Evolutionary conservation across 805 yeast species (phyloP).

Genomic region (Wickerhamomyces ciferrii): DNA sequence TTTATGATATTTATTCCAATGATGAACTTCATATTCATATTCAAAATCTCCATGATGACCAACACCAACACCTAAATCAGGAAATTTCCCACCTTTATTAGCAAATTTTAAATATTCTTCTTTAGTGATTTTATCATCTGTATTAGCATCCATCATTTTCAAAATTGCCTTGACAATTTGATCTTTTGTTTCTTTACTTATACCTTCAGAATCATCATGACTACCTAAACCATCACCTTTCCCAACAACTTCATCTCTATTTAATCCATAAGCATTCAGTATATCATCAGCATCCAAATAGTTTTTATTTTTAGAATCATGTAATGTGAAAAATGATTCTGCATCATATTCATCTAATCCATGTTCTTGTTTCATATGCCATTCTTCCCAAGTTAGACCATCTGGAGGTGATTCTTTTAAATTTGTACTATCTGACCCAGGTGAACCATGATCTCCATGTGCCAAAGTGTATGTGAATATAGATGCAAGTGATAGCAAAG

Average conservation of each 20-base stretch:
- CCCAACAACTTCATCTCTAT: constrained; percentile 70
- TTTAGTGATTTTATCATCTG: constrained; percentile 57
- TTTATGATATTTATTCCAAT: constrained; percentile 79
- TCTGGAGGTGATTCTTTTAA: constrained; percentile 37
- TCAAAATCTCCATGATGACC: constrained; percentile 96
- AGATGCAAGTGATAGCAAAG: not conserved
- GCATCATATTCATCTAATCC: constrained; percentile 70
- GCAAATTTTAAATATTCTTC: constrained; percentile 69
- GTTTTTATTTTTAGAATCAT: constrained; percentile 63
- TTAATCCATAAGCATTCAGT: constrained; percentile 74
- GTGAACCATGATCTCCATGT: constrained; percentile 6
- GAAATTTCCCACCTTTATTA: constrained; percentile 63
- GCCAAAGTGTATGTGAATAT: not conserved
- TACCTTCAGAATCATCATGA: constrained; percentile 59
- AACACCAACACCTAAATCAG: constrained; percentile 90
- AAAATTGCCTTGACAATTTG: constrained; percentile 52
- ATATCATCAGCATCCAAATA: constrained; percentile 57
- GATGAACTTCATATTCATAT: constrained; percentile 89
- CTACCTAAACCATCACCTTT: constrained; percentile 87
- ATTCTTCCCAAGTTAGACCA: constrained; percentile 66
- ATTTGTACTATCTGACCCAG: constrained; percentile 10
- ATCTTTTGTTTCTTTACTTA: constrained; percentile 48
- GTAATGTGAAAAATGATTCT: constrained; percentile 71
- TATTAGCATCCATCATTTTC: constrained; percentile 55
- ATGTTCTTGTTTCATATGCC: constrained; percentile 93